Evolutionary conservation across 805 yeast species (phyloP).

Genomic region (Candida verbasci): DNA sequence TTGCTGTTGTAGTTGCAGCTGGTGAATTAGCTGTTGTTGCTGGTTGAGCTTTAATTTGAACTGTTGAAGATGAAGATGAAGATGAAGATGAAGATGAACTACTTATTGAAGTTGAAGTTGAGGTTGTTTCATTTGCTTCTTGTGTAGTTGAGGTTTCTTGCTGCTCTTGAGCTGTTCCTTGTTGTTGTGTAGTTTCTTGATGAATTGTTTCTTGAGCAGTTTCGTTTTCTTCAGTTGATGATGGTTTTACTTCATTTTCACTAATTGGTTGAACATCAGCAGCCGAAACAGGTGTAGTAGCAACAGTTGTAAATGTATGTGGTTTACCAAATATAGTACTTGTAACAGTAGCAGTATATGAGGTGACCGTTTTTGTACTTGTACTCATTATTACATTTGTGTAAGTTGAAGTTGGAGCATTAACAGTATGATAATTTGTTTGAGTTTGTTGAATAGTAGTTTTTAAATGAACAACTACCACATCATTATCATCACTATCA

Average conservation of each 20-base stretch:
- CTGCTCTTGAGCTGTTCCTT: too few relatives aligned
- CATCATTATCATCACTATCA: slow-evolving; percentile 17
- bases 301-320: slow-evolving; percentile 32
- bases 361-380: slow-evolving; percentile 33
- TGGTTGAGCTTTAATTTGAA: slow-evolving; percentile 4
- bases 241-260: slow-evolving; percentile 6
- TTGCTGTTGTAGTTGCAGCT: slow-evolving; percentile 5
- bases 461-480: slow-evolving; percentile 26
- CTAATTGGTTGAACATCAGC: slow-evolving; percentile 10
- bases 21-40: slow-evolving; percentile 12
- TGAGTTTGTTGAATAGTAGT: slow-evolving; percentile 31
- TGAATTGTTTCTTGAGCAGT: not conserved
- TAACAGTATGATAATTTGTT: slow-evolving; percentile 30
- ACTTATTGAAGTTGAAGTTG: not conserved
- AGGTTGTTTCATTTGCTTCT: not conserved
- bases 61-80: slow-evolving; percentile 11
- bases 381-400: slow-evolving; percentile 27
- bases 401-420: slow-evolving; percentile 24
- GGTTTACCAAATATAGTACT: slow-evolving; percentile 38
- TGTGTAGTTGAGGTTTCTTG: not conserved
- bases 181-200: not conserved
- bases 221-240: not conserved
- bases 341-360: slow-evolving; percentile 41
- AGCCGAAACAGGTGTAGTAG: slow-evolving; percentile 24
- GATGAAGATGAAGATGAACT: not conserved